phyloP scores from a whole-genome alignment of 768 basidiomycete genomes.

The Paxillus rubicundulus region DNA sequence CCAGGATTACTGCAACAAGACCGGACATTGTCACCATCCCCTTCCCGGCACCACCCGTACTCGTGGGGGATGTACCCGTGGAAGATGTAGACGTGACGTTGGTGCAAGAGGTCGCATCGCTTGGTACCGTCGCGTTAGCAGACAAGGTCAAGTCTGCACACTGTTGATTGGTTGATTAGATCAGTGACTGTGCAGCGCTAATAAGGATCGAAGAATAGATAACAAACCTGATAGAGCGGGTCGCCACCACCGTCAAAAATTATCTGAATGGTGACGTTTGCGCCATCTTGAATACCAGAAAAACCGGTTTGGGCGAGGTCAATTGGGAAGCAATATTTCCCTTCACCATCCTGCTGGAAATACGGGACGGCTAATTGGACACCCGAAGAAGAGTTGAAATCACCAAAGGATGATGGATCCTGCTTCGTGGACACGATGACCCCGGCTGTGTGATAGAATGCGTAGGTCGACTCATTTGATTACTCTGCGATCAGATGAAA shows the following conservation, averaged over 20 bases:
- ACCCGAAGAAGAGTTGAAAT: constrained; percentile 51
- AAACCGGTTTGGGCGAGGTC: constrained; percentile 52
- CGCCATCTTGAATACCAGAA: constrained; percentile 52
- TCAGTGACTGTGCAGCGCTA: neutral
- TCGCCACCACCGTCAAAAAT: constrained; percentile 72
- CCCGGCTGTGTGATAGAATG: constrained; percentile 40
- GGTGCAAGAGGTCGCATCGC: constrained; percentile 38
- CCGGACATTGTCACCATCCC: constrained; percentile 9
- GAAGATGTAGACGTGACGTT: no score
- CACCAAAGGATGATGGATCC: constrained; percentile 59
- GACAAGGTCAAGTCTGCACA: constrained; percentile 79
- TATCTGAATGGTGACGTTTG: constrained; percentile 73
- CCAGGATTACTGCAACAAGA: constrained; percentile 9
- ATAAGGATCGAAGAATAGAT: neutral
- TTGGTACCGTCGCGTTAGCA: constrained; percentile 46
- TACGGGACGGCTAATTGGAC: constrained; percentile 43
- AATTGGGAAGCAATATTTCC: constrained; percentile 65
- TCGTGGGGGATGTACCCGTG: no score
- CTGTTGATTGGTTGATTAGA: constrained; percentile 33
- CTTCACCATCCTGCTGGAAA: constrained; percentile 53
- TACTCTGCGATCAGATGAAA: constrained; percentile 1
- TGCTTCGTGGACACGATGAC: no score
- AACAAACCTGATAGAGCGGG: constrained; percentile 59
- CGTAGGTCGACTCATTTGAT: constrained; percentile 1
- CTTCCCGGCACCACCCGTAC: constrained; percentile 15